phyloP scores from a whole-genome alignment of 2,329 filamentous ascomycete species.

The Exophiala dermatitidis region DNA sequence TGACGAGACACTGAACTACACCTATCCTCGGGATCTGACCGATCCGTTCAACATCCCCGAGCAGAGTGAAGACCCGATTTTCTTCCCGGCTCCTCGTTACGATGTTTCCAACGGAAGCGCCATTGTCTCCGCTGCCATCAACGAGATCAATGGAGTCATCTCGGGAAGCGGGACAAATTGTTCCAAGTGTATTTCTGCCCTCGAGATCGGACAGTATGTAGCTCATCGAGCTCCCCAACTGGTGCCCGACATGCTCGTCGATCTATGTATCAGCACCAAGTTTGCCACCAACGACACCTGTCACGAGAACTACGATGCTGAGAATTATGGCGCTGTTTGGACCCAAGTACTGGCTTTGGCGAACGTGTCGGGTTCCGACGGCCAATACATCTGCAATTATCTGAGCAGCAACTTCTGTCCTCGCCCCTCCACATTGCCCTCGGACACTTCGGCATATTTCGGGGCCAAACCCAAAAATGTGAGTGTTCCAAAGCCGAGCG shows the following conservation, averaged over 20 bases:
- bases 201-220: slow-evolving; percentile 46
- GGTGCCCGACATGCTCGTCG: slow-evolving; percentile 46
- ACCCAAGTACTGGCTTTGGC: slow-evolving; percentile 51
- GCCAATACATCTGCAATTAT: slow-evolving; percentile 50
- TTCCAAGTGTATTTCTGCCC: slow-evolving; percentile 47
- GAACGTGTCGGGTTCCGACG: slow-evolving; percentile 49
- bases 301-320: slow-evolving; percentile 41
- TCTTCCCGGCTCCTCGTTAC: slow-evolving; percentile 43
- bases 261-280: slow-evolving; percentile 44
- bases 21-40: slow-evolving; percentile 49
- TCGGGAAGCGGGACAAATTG: slow-evolving; percentile 40
- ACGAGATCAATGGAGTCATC: slow-evolving; percentile 44
- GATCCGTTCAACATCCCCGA: slow-evolving; percentile 47
- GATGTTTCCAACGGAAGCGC: slow-evolving; percentile 36
- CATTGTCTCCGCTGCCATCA: slow-evolving; percentile 31
- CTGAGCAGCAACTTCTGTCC: slow-evolving; percentile 45
- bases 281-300: slow-evolving; percentile 46
- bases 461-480: slow-evolving; percentile 48
- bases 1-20: slow-evolving; percentile 50
- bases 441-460: slow-evolving; percentile 44
- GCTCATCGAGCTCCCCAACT: slow-evolving; percentile 44
- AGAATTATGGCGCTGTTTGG: slow-evolving; percentile 50
- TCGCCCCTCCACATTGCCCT: slow-evolving; percentile 38
- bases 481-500: slow-evolving; percentile 42
- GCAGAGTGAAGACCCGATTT: slow-evolving; percentile 44